Conservation (phyloP, 176 grass and related monocot species). For the Triticum urartu region DNA sequence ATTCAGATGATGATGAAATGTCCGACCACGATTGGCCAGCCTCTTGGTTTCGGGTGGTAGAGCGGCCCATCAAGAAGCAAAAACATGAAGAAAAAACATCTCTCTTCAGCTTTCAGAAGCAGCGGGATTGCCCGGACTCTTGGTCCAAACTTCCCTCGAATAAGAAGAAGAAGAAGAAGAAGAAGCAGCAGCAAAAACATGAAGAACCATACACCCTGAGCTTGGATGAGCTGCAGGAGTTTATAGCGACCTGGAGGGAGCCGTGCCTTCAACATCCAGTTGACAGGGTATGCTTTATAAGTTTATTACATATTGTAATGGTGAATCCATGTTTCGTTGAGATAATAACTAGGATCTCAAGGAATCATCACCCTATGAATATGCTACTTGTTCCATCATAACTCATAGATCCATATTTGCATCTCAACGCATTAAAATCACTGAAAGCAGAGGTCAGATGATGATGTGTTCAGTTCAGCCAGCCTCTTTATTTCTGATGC, state of each 20-base stretch:
- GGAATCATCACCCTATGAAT: neutral
- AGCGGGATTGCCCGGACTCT: neutral
- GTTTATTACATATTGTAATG: neutral
- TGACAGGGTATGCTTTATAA: neutral
- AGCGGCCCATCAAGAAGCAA: neutral
- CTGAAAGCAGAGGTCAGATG: neutral
- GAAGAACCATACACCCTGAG: neutral
- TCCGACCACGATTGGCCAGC: neutral
- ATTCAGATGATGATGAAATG: constrained; percentile 22
- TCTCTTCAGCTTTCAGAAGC: no score
- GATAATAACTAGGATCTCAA: neutral
- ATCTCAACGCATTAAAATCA: neutral
- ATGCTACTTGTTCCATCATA: neutral
- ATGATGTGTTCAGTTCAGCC: neutral
- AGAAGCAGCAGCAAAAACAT: neutral
- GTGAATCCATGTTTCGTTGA: neutral
- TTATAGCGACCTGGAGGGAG: neutral
- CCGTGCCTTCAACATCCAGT: neutral
- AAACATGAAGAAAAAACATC: no score
- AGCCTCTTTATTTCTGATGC: neutral
- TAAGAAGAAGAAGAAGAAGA: neutral
- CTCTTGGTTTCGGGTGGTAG: neutral
- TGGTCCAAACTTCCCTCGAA: neutral
- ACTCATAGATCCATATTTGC: neutral
- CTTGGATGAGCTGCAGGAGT: neutral